Evolutionary conservation across 768 basidiomycete species (phyloP), one percentile per base, ranked within the genome.

Genomic region (Xanthoconium stramineum): DNA sequence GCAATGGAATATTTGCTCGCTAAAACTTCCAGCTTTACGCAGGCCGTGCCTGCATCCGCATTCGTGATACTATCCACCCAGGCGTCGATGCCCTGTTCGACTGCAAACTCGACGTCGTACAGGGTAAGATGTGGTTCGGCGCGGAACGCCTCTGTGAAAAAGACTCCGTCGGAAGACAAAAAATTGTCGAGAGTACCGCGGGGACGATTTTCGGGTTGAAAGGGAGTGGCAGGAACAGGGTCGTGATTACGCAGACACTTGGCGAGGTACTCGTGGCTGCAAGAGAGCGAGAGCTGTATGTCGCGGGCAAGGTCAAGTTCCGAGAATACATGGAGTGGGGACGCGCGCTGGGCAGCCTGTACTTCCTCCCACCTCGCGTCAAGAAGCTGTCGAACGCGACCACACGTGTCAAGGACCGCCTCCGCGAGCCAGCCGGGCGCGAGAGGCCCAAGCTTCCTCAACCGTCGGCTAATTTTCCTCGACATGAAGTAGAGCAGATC

Each of bases 41-140:
- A 72, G 12, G 69, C 68, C 24, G 24, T 24, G 24, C 24, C 24
- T 3, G 48, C 54, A 2, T 64, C 62, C 29, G 46, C 47, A n/a
- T 62, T 57, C 1, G 61, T 64, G 5, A 61, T 51, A n/a, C 61
- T 7, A 12, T 46, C 30, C 10, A 74, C 65, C 76, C 76, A 79
- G 24, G 15, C 47, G 32, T 73, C 69, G 6, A 79, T 61, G n/a
- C 55, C 53, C 7, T 64, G 55, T 29, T 66, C 59, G 44, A 78
- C 68, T 14, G 67, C 58, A 14, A 39, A 49, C 59, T 79, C 78
- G 37, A 79, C 69, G 53, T 79, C 78, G 10, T 62, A 70, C 0
- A 79, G 67, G 3, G 69, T 54, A 39, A 61, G 3, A 50, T 48
- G 47, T 10, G 62, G 59, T 3, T 62, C 63, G 0, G 28, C 9